Base-by-base conservation (phyloP, 805 yeast genomes). In the Brettanomyces sp. region DNA sequence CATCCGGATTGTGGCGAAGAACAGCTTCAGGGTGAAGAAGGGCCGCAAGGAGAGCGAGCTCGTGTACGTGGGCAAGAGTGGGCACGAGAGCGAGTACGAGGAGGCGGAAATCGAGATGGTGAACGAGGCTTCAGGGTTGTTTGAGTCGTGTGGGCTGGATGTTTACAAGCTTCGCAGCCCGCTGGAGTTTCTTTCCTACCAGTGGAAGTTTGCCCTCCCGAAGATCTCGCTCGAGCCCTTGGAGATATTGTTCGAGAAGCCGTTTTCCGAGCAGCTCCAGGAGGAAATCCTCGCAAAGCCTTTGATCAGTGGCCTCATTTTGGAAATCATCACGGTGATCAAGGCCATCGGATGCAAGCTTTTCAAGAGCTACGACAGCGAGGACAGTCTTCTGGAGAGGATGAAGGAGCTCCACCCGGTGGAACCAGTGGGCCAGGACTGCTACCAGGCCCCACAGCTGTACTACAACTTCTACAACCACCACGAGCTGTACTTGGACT, bases 171-270 rank as follows among this genome's bases (percentile, higher is more conserved):
- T 78, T 46, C 64, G 69, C 47, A 68, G 73, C 52, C 68, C 79
- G 41, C 64, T 72, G 46, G 87, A 79, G 51, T 83, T 78, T 55
- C 67, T 77, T 62, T 76, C 81, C 11, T 82, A 82, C 55, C 93
- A 88, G 63, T 89, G 96, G 96, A 80, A 82, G 59, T 72, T 85
- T 47, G 90, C 95, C 1, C 72, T 88, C 45, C 87, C 95, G 7
- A 74, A 78, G 46, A 77, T 88, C 38, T 82, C 89, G 22, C 78
- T 89, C 58, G 85, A 83, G 60, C 88, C 95, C 4, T 67, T 89
- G 39, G 69, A 87, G 33, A 73, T 89, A 23, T 57, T 86, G 9
- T 80, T 90, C 56, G 96, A 88, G 63, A 74, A 77, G 47, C 78
- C 83, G 4, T 72, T 67, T 51, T 88, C 95, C 2, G 66, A 64